Conservation (phyloP, 108 stramenopile genomes). For the Seminavis robusta region DNA sequence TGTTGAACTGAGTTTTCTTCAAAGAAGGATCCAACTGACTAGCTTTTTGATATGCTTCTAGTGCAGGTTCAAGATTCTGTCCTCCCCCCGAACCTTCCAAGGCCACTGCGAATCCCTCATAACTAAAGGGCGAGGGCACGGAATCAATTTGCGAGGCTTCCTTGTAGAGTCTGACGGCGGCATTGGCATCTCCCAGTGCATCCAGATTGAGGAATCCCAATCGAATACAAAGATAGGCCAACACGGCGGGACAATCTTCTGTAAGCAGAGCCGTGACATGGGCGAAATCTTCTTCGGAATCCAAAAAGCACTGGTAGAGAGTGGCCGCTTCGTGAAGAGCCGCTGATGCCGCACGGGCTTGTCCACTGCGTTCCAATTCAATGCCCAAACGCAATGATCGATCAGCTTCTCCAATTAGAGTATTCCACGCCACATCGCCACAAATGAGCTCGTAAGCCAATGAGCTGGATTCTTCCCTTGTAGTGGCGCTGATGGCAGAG, state of each 20-base stretch:
- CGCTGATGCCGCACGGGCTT: slow-evolving; percentile 58
- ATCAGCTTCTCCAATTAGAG: slow-evolving; percentile 68
- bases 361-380: slow-evolving; percentile 64
- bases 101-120: slow-evolving; percentile 60
- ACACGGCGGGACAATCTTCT: slow-evolving; percentile 35
- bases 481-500: no score
- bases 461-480: no score
- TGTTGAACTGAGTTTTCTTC: slow-evolving; percentile 33
- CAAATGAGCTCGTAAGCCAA: slow-evolving; percentile 6
- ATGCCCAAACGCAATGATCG: slow-evolving; percentile 71
- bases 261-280: slow-evolving; percentile 61
- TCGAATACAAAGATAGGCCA: slow-evolving; percentile 68
- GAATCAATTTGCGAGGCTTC: slow-evolving; percentile 61
- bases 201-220: slow-evolving; percentile 72
- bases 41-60: slow-evolving; percentile 62
- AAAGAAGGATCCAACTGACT: slow-evolving; percentile 10
- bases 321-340: slow-evolving; percentile 85
- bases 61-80: slow-evolving; percentile 54
- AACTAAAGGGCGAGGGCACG: slow-evolving; percentile 52
- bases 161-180: slow-evolving; percentile 65
- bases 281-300: slow-evolving; percentile 45
- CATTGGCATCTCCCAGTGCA: slow-evolving; percentile 74
- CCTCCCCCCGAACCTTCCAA: slow-evolving; percentile 60
- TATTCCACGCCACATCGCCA: slow-evolving; percentile 19
- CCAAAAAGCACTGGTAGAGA: slow-evolving; percentile 80